Base-by-base conservation (phyloP, 2,329 filamentous ascomycete genomes). In the Fusarium sp. region DNA sequence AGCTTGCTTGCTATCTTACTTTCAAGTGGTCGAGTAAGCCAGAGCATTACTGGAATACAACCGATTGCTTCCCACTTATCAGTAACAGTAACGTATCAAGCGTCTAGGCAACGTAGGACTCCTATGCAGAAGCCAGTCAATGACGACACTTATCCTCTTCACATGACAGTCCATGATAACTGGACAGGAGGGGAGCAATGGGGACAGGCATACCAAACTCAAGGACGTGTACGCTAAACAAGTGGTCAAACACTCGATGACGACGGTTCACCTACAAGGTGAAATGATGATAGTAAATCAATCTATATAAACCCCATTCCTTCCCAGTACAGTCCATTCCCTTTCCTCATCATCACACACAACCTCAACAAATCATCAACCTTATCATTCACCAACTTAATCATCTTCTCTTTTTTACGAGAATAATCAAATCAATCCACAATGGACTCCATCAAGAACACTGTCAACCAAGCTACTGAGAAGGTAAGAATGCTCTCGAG, bases 401-500 rank as follows among this genome's bases (percentile, higher is more conserved):
- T 18, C 39, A 64, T 36, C n/a, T 67, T 36, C 58, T 64, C 42
- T 38, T 35, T 16, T 41, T n/a, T 5, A 28, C 30, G 14, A 57
- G 18, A 33, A 30, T 28, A 38, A 41, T 63, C 45, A 58, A 69
- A 65, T 22, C 38, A 50, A 36, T 70, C 77, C 82, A 84, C 65
- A 81, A 88, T 88, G 86, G 86, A 88, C 61, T 83, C 85, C 71
- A 71, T 87, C 80, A 86, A 87, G 86, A 89, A 91, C 84, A 87
- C 87, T 79, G 89, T 84, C 84, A 91, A 91, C 88, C 53, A 66
- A 39, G 64, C 64, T 30, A 66, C 64, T 11, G 64, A 63, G 62
- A 65, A 65, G 61, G 26, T 42, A 30, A 24, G n/a, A 33, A 33
- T 12, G 9, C n/a, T 11, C n/a, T 33, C 15, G 9, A 14, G 9